Evolutionary conservation across 257 asterid genomes (phyloP), one percentile per base, ranked within the genome.

Genomic region (Oldenlandia corymbosa): DNA sequence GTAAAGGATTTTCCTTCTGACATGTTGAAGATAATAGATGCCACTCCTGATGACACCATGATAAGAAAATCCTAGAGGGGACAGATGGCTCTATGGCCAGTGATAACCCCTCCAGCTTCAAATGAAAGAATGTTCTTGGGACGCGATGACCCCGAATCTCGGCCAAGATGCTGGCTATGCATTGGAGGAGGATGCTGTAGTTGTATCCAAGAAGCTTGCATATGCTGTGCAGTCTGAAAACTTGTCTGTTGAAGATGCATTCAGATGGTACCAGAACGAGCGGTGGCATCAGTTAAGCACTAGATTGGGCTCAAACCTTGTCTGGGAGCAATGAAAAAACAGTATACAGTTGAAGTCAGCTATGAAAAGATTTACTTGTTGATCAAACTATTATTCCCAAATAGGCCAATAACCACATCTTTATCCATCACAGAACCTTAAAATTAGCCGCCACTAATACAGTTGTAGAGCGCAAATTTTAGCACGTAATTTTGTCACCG

Each of bases 131-230:
- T 43, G 96, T n/a, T n/a, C 97, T 2, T 90, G 97, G 95, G 97
- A 92, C 71, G 97, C 99, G 0, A 92, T 92, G 99, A 92, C 99
- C 1, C 95, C 97, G 10, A 87, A 89, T 73, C 85, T 89, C 0
- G 99, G 97, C 26, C 97, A 92, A 72, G 99, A 96, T 6, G 99
- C 84, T 0, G 87, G 99, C 46, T 87, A 96, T 62, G 94, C 97
- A 0, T 73, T 90, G 18, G 97, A 93, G 75, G 97, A 93, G 75
- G 99, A 93, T 62, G 78, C 94, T 3, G 79, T 90, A 7, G 84
- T 90, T 51, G 65, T 90, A 55, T 72, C 91, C 36, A 76, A 71
- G 42, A 79, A 82, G 49, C 73, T 92, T 23, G 69, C 74, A 0
- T 71, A 73, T 67, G 87, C 91, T 0, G 49, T 84, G 26, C 79